Conservation (phyloP, 2,329 filamentous ascomycete genomes). For the Colletotrichum horii region DNA sequence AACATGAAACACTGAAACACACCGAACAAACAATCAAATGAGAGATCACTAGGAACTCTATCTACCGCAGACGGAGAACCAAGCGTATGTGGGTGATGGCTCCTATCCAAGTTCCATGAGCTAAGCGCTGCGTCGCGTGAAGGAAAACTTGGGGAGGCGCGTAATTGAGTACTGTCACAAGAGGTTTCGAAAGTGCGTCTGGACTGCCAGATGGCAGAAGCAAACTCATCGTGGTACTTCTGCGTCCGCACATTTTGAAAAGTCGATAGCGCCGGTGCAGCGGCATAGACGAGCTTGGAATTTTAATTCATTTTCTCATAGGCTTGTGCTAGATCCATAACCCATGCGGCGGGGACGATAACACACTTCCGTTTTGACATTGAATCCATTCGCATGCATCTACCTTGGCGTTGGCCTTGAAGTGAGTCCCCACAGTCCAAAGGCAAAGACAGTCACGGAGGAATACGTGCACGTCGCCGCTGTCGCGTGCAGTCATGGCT, state of each 20-base stretch:
- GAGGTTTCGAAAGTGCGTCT: neutral
- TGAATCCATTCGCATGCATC: neutral
- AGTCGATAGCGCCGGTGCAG: neutral
- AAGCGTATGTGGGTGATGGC: neutral
- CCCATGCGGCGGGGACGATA: neutral
- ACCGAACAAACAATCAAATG: neutral
- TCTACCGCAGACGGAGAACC: neutral
- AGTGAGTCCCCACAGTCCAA: neutral
- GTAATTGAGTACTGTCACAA: neutral
- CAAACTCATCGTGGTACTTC: neutral
- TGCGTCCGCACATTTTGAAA: neutral
- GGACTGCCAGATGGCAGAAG: neutral
- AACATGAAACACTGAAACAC: neutral
- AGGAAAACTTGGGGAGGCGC: neutral
- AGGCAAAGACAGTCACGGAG: neutral
- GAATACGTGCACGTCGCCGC: neutral
- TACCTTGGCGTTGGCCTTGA: neutral
- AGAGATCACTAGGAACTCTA: neutral
- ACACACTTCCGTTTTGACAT: neutral
- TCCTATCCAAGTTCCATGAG: neutral
- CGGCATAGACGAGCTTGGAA: neutral
- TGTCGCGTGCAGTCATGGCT: neutral
- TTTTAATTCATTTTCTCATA: neutral
- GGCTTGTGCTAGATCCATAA: neutral
- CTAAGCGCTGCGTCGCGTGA: neutral